Evolutionary conservation across 768 basidiomycete genomes (phyloP).

Genomic region (Boletus rubropictus): DNA sequence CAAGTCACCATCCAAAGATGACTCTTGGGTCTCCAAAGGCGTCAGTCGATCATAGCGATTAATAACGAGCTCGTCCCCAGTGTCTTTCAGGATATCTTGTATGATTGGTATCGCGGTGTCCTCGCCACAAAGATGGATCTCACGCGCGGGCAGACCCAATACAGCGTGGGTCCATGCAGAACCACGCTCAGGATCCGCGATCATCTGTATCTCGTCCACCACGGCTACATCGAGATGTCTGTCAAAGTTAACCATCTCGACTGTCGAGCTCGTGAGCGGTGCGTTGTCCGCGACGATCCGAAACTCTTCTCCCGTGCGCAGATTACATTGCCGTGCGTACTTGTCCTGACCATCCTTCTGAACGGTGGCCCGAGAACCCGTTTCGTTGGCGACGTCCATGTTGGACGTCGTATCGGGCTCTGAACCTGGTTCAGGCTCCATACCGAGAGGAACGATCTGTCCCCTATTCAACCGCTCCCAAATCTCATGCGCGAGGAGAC

Average conservation of each 20-base stretch:
- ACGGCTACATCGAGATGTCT: conserved; percentile 71
- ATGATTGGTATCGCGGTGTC: conserved; percentile 86
- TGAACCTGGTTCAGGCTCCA: conserved; percentile 38
- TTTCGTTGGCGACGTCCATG: conserved; percentile 22
- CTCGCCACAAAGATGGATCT: conserved; percentile 94
- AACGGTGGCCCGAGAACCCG: conserved; percentile 21
- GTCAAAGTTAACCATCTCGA: conserved; percentile 74
- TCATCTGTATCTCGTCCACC: conserved; percentile 96
- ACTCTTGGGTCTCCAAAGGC: conserved; percentile 65
- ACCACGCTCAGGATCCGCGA: conserved; percentile 74
- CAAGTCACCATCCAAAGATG: conserved; percentile 58
- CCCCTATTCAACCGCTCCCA: conserved; percentile 89
- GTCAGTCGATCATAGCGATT: conserved; percentile 84
- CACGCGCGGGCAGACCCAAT: conserved; percentile 65
- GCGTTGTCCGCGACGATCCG: conserved; percentile 57
- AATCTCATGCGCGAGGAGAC: conserved; percentile 92
- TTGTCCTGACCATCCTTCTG: conserved; percentile 38
- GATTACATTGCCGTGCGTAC: conserved; percentile 67
- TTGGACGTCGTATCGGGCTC: conserved; percentile 36
- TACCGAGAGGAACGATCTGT: conserved; percentile 72
- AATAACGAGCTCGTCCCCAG: conserved; percentile 78
- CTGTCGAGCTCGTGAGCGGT: conserved; percentile 72
- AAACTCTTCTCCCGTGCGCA: conserved; percentile 89
- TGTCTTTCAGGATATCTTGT: conserved; percentile 55
- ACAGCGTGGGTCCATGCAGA: conserved; percentile 79